phyloP scores from a whole-genome alignment of 768 basidiomycete species.

The Obba rivulosa region DNA sequence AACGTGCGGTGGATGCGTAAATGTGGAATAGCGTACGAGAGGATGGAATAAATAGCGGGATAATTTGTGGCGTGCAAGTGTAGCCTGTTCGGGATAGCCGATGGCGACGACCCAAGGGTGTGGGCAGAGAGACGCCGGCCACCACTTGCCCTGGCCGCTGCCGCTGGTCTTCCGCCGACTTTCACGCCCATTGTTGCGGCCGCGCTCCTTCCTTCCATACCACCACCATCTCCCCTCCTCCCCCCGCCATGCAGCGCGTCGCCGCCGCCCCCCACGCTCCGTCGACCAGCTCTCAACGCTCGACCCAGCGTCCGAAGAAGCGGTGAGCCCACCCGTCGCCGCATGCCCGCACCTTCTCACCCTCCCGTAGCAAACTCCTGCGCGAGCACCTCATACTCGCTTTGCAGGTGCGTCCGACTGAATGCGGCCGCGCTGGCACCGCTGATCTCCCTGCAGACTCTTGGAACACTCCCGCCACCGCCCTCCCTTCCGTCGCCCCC shows the following conservation, averaged over 20 bases:
- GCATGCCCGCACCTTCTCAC: constrained; percentile 19
- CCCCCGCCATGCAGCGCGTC: constrained; percentile 25
- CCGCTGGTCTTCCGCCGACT: constrained; percentile 24
- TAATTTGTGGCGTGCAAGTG: no score
- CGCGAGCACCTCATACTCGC: constrained; percentile 32
- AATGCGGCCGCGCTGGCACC: constrained; percentile 3
- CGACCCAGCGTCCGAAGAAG: constrained; percentile 24
- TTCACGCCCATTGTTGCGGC: constrained; percentile 37
- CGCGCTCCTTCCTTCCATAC: constrained; percentile 35
- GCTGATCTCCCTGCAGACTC: constrained; percentile 31
- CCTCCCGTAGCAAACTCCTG: constrained; percentile 17
- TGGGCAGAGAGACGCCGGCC: constrained; percentile 15
- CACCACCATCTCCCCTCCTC: constrained; percentile 26
- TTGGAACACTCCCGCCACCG: constrained; percentile 38
- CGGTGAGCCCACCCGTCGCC: constrained; percentile 25
- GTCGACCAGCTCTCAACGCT: constrained; percentile 17
- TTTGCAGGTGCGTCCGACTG: constrained; percentile 30
- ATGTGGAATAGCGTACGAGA: no score
- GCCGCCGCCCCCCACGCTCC: constrained; percentile 23
- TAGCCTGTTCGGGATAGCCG: constrained; percentile 4
- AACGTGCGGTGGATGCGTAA: no score
- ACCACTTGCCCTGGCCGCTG: constrained; percentile 16
- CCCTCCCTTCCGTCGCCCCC: constrained; percentile 43
- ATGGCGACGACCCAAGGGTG: constrained; percentile 14
- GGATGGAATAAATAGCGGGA: no score